A percentile compares a stretch with the other conserved stretches of the same genome.
These are phyloP conservation scores for Hyphochytrium catenoides DNA, from an alignment of 352 stramenopile species.

Conservation along the genomic window DNA sequence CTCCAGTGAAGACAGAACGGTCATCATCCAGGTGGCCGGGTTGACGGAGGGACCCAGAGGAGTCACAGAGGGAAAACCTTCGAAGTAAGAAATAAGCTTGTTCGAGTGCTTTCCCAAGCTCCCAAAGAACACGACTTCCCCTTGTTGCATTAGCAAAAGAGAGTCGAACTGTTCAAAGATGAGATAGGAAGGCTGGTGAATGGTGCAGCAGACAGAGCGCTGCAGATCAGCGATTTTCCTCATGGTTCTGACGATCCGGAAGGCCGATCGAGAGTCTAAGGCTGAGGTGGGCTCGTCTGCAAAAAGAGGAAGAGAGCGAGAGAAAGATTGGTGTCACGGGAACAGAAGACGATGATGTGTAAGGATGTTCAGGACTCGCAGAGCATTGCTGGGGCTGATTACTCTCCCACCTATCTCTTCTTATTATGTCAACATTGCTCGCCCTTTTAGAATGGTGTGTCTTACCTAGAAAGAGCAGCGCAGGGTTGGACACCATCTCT, in stretches of 20 bases:
- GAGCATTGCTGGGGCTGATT: too few species aligned
- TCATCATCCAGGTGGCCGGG: slow-evolving; percentile 8
- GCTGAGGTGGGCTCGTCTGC: too few species aligned
- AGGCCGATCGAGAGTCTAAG: too few species aligned
- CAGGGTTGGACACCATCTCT: too few species aligned
- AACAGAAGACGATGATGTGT: too few species aligned
- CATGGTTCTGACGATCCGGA: slow-evolving; percentile 10
- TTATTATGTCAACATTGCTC: too few species aligned
- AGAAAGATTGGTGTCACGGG: too few species aligned
- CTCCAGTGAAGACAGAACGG: slow-evolving; percentile 3
- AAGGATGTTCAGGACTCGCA: too few species aligned
- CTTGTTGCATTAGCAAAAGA: slow-evolving; percentile 8
- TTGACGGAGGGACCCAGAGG: slow-evolving; percentile 1
- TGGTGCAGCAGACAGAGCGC: slow-evolving; percentile 12
- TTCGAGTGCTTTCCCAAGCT: neutral
- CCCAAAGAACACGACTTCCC: slow-evolving; percentile 4
- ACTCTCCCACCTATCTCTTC: too few species aligned
- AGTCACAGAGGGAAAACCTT: neutral
- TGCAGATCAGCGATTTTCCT: slow-evolving; percentile 6
- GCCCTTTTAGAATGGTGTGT: too few species aligned
- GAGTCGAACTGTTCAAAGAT: slow-evolving; percentile 12
- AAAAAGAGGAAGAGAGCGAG: too few species aligned
- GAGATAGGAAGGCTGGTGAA: slow-evolving; percentile 9
- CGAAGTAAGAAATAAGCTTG: slow-evolving; percentile 4
- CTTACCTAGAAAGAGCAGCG: too few species aligned